phyloP scores from a whole-genome alignment of 1,284 basidiomycete genomes.

The Amylostereum chailletii region DNA sequence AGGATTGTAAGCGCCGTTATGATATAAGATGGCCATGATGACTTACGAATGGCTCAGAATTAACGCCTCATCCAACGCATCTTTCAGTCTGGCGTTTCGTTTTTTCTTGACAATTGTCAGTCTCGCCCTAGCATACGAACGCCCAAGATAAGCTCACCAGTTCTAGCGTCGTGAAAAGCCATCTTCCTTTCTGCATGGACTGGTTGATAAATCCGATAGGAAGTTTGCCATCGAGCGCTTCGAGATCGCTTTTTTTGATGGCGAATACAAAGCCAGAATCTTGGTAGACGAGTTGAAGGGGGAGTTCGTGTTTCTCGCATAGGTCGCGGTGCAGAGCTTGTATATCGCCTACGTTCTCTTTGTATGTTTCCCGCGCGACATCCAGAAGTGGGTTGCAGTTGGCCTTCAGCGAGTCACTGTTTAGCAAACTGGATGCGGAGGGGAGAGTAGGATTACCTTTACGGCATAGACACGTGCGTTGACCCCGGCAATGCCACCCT shows the following conservation, averaged over 20 bases:
- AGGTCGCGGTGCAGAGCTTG: conserved; percentile 53
- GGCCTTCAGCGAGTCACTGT: conserved; percentile 31
- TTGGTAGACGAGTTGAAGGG: conserved; percentile 60
- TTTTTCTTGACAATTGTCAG: conserved; percentile 48
- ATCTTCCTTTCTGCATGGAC: conserved; percentile 57
- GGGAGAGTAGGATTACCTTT: conserved; percentile 31
- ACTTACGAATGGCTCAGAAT: conserved; percentile 69
- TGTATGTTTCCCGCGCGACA: conserved; percentile 87
- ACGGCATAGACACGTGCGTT: conserved; percentile 82
- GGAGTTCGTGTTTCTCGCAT: conserved; percentile 52
- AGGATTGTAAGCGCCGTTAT: not conserved
- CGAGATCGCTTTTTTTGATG: conserved; percentile 56
- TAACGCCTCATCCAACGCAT: conserved; percentile 76
- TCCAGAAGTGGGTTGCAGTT: conserved; percentile 80
- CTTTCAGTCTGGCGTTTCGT: conserved; percentile 76
- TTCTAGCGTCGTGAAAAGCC: conserved; percentile 73
- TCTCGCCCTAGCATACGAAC: not conserved
- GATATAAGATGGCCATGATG: not conserved
- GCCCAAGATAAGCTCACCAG: conserved; percentile 38
- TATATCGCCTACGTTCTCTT: conserved; percentile 85
- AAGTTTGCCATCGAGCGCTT: conserved; percentile 36
- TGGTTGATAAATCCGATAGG: conserved; percentile 68
- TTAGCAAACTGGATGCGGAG: no score
- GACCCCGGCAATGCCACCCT: conserved; percentile 62
- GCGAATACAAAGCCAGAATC: conserved; percentile 65